Evolutionary conservation across 1,284 basidiomycete species (phyloP).

Genomic region (Ceratobasidium sp.): DNA sequence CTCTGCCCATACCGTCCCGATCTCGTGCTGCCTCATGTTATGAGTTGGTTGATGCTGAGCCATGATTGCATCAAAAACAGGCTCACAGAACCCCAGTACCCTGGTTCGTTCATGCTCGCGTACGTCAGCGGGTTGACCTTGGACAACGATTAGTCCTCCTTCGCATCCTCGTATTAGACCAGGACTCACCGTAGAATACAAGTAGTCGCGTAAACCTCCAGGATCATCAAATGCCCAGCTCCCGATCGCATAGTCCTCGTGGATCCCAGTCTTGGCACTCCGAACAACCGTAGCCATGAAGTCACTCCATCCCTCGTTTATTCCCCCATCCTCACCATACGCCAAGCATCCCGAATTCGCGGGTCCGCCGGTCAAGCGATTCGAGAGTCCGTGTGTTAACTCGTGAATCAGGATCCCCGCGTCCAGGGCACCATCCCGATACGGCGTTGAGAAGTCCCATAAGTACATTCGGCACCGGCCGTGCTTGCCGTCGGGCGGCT

Average conservation of each 20-base stretch:
- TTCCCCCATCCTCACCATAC: conserved; percentile 95
- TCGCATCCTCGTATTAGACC: background rate
- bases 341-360: conserved; percentile 87
- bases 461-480: conserved; percentile 97
- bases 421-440: conserved; percentile 94
- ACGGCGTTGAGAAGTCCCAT: conserved; percentile 91
- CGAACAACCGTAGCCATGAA: conserved; percentile 88
- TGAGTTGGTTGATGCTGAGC: conserved; percentile 21
- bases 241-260: conserved; percentile 4
- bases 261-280: background rate
- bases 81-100: conserved; percentile 81
- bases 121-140: conserved; percentile 91
- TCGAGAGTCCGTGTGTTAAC: conserved; percentile 89
- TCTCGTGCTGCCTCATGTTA: conserved; percentile 68
- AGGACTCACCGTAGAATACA: conserved; percentile 75
- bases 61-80: conserved; percentile 2
- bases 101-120: conserved; percentile 92
- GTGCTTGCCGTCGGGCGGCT: conserved; percentile 67
- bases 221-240: background rate
- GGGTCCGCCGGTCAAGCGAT: conserved; percentile 93
- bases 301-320: conserved; percentile 96
- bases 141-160: background rate
- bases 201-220: conserved; percentile 87
- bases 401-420: conserved; percentile 94
- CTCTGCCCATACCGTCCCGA: conserved; percentile 98